Percentiles rank a stretch among this genome's conserved stretches.
Evolutionary conservation across 441 rosid species (phyloP).

Genomic region (Macaranga tanarius): DNA sequence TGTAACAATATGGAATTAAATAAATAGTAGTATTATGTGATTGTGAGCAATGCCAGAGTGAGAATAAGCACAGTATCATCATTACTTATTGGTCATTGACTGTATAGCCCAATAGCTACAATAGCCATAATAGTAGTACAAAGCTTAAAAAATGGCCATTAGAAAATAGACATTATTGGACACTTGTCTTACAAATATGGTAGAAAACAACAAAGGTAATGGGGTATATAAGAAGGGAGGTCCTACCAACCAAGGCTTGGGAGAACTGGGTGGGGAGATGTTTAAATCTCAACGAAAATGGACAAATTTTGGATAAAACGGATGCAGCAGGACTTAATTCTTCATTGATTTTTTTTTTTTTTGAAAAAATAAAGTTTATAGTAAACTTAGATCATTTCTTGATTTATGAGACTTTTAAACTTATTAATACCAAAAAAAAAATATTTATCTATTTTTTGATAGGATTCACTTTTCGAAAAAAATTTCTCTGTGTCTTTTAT

Average conservation of each 20-base stretch:
- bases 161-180: background rate
- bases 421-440: no score
- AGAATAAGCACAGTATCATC: background rate
- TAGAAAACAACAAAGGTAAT: background rate
- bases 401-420: no score
- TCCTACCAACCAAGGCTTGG: background rate
- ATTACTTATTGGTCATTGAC: conserved; percentile 1
- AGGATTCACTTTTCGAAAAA: no score
- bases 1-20: no score
- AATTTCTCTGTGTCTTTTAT: no score
- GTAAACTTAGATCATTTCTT: no score
- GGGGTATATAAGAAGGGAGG: background rate
- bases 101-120: background rate
- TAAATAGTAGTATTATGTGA: no score
- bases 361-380: no score
- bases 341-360: no score
- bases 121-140: background rate
- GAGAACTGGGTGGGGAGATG: background rate
- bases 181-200: background rate
- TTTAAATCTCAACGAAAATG: background rate
- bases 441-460: no score
- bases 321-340: background rate
- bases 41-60: no score
- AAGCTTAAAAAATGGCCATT: background rate
- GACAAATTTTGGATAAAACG: background rate